These are phyloP conservation scores for Claviceps capensis DNA, from an alignment of 2,329 filamentous ascomycete genomes.

Conservation along the genomic window DNA sequence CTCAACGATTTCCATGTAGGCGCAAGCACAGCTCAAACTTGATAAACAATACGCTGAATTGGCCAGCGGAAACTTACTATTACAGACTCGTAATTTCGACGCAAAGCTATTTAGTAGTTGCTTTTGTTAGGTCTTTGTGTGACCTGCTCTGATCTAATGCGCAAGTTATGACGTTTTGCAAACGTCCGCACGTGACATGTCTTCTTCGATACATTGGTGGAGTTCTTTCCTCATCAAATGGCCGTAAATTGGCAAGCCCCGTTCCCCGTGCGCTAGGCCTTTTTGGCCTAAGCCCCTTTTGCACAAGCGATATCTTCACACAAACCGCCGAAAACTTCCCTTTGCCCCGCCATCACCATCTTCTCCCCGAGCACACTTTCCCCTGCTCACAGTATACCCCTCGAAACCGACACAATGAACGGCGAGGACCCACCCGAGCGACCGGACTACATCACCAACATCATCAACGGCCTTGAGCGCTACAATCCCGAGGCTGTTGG, in stretches of 20 bases:
- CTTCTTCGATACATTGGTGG: too few relatives aligned
- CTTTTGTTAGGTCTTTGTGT: too few relatives aligned
- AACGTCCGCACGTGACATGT: conserved; percentile 21
- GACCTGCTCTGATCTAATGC: too few relatives aligned
- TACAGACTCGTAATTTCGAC: too few relatives aligned
- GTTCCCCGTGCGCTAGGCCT: conserved; percentile 18
- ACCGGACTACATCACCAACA: conserved; percentile 80
- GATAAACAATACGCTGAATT: neutral
- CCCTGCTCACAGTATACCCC: conserved; percentile 10
- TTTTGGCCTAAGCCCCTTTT: conserved; percentile 22
- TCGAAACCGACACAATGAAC: conserved; percentile 37
- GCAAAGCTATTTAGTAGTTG: too few relatives aligned
- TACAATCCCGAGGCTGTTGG: conserved; percentile 97
- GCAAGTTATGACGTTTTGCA: conserved; percentile 15
- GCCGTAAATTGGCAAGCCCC: conserved; percentile 12
- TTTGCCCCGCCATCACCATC: conserved; percentile 28
- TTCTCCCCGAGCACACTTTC: conserved; percentile 13
- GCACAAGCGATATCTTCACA: conserved; percentile 26
- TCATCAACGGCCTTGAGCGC: conserved; percentile 92
- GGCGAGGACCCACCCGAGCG: conserved; percentile 82
- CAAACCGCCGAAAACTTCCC: conserved; percentile 28
- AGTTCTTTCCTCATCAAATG: too few relatives aligned
- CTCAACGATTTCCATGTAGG: neutral
- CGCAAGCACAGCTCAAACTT: neutral
- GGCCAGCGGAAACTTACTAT: neutral